A percentile compares a stretch with the other conserved stretches of the same genome.
Conservation (phyloP, 805 yeast species). For the Wickerhamia fluorescens region DNA sequence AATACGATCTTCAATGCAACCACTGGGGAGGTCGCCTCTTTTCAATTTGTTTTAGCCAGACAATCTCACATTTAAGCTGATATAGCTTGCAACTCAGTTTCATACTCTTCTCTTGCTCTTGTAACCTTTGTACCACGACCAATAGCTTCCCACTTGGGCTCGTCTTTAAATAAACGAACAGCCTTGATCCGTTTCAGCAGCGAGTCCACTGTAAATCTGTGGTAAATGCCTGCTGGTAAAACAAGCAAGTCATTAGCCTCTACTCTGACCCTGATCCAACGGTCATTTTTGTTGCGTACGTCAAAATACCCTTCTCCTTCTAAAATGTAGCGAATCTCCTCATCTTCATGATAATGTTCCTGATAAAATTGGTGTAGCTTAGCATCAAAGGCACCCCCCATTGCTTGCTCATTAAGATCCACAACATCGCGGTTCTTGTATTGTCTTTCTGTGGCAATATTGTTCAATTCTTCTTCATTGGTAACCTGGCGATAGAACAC, state of each 20-base stretch:
- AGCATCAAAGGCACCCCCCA: slow-evolving; percentile 39
- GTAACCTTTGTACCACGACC: slow-evolving; percentile 46
- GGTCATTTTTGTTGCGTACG: slow-evolving; percentile 53
- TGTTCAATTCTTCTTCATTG: slow-evolving; percentile 49
- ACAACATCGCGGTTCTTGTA: slow-evolving; percentile 80
- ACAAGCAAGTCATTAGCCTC: slow-evolving; percentile 59
- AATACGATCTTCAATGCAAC: too few species aligned
- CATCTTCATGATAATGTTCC: slow-evolving; percentile 95
- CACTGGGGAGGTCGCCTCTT: too few species aligned
- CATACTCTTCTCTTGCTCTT: slow-evolving; percentile 31
- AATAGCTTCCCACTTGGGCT: slow-evolving; percentile 93
- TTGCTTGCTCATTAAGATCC: slow-evolving; percentile 36
- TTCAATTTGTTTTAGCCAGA: too few species aligned
- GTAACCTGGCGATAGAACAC: slow-evolving; percentile 55
- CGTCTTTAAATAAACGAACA: slow-evolving; percentile 79
- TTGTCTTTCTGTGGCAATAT: slow-evolving; percentile 57
- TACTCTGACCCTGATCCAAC: slow-evolving; percentile 75
- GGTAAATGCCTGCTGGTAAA: slow-evolving; percentile 90
- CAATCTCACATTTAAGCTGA: too few species aligned
- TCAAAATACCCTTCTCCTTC: slow-evolving; percentile 94
- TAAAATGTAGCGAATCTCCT: slow-evolving; percentile 83
- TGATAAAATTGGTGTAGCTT: slow-evolving; percentile 66
- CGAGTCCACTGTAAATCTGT: slow-evolving; percentile 75
- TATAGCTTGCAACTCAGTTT: not conserved
- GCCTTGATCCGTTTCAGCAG: slow-evolving; percentile 60